phyloP scores from a whole-genome alignment of 2,329 filamentous ascomycete genomes.

The Raffaelea albimanens region DNA sequence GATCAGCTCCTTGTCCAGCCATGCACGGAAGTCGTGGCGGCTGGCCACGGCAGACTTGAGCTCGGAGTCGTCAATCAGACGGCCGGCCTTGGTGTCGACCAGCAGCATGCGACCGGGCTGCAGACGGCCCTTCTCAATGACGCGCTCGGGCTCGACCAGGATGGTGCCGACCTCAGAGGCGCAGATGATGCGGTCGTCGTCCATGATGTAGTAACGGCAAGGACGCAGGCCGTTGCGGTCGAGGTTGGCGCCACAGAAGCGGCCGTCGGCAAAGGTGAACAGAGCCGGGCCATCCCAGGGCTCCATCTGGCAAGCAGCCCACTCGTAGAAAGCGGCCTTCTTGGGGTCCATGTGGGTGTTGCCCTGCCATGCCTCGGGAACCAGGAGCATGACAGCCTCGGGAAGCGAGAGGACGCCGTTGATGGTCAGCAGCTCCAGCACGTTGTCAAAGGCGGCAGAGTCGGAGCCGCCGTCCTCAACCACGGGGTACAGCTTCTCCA shows the following conservation, averaged over 20 bases:
- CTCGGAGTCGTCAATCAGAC: conserved; percentile 90
- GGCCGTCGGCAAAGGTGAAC: conserved; percentile 93
- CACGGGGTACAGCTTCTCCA: conserved; percentile 84
- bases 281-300: conserved; percentile 95
- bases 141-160: conserved; percentile 75
- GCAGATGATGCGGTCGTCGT: conserved; percentile 94
- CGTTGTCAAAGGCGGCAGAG: conserved; percentile 95
- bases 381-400: conserved; percentile 97
- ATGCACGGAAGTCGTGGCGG: conserved; percentile 77
- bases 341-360: conserved; percentile 86
- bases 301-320: conserved; percentile 98
- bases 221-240: conserved; percentile 92
- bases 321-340: conserved; percentile 97
- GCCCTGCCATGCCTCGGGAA: conserved; percentile 95
- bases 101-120: conserved; percentile 94
- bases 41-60: conserved; percentile 81
- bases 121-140: conserved; percentile 86
- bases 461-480: conserved; percentile 96
- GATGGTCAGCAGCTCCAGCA: conserved; percentile 85
- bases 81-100: conserved; percentile 79
- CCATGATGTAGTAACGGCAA: conserved; percentile 93
- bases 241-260: conserved; percentile 93
- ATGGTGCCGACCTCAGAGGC: conserved; percentile 95
- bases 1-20: conserved; percentile 80
- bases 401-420: conserved; percentile 92